Percentiles rank a stretch among this genome's conserved stretches.
These are phyloP conservation scores for Fusarium sp. DNA, from an alignment of 2,329 filamentous ascomycete genomes.

Conservation along the genomic window DNA sequence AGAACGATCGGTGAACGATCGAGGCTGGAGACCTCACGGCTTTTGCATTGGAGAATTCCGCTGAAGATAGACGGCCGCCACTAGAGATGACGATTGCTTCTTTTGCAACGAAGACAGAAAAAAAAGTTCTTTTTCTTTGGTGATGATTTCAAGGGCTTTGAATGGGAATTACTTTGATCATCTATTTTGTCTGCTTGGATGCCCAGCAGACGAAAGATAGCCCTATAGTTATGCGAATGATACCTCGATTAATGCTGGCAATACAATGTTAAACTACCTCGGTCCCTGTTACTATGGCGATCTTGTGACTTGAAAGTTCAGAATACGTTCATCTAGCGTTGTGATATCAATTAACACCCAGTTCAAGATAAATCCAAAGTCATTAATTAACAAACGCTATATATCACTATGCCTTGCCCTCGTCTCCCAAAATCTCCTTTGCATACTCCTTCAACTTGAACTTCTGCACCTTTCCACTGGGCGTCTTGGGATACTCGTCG, in stretches of 20 bases:
- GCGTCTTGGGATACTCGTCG: conserved; percentile 89
- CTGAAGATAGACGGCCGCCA: conserved; percentile 31
- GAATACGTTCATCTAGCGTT: not conserved
- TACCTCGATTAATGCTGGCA: conserved; percentile 37
- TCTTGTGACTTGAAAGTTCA: too few relatives aligned
- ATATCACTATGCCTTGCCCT: conserved; percentile 11
- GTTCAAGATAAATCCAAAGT: not conserved
- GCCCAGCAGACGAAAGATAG: conserved; percentile 9
- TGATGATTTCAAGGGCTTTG: conserved; percentile 25
- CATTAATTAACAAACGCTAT: not conserved
- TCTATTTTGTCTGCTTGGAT: conserved; percentile 25
- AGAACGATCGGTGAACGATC: conserved; percentile 15
- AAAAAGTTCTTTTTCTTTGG: conserved; percentile 40
- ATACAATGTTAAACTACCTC: conserved; percentile 10
- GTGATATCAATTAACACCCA: not conserved
- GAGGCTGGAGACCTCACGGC: conserved; percentile 31
- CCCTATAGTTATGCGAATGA: conserved; percentile 29
- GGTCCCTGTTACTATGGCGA: not conserved
- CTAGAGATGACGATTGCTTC: conserved; percentile 43
- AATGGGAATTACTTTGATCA: conserved; percentile 22
- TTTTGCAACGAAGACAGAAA: conserved; percentile 38
- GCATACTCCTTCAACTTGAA: conserved; percentile 82
- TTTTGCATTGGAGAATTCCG: conserved; percentile 23
- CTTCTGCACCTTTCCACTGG: conserved; percentile 97
- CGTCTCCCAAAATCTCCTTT: conserved; percentile 49